Percentiles rank a stretch among this genome's conserved stretches.
Conservation (phyloP, 352 stramenopile species). For the Phytopythium ostracodes region DNA sequence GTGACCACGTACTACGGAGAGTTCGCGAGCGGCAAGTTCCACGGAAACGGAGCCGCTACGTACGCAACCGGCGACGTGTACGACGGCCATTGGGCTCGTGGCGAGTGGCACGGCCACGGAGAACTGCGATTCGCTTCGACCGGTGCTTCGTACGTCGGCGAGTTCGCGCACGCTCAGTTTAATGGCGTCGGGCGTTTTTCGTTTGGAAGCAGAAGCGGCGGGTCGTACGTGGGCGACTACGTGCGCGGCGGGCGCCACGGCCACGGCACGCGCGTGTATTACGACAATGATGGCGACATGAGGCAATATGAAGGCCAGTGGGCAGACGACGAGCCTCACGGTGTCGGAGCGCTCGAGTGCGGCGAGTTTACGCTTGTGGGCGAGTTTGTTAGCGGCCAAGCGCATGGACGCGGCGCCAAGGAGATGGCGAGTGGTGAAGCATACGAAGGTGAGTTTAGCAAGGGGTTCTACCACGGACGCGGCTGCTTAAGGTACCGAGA, state of each 20-base stretch:
- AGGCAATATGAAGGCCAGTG: constrained; percentile 67
- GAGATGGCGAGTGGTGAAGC: constrained; percentile 58
- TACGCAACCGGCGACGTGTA: constrained; percentile 66
- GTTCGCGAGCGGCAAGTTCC: constrained; percentile 44
- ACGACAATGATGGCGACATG: constrained; percentile 20
- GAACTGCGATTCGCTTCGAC: constrained; percentile 35
- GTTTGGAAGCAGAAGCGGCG: constrained; percentile 42
- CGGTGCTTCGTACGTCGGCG: constrained; percentile 53
- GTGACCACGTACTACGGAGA: constrained; percentile 52
- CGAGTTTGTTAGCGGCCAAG: constrained; percentile 42
- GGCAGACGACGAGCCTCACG: constrained; percentile 51
- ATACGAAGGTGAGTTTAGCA: constrained; percentile 61
- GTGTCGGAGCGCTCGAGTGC: constrained; percentile 49
- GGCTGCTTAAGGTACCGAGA: constrained; percentile 43
- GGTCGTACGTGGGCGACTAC: constrained; percentile 65
- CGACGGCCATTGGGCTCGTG: constrained; percentile 57
- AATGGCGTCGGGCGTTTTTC: constrained; percentile 56
- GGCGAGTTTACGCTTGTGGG: constrained; percentile 55
- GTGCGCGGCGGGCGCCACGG: constrained; percentile 48
- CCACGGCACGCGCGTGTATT: constrained; percentile 57
- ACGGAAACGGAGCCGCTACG: constrained; percentile 50
- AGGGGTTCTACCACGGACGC: constrained; percentile 41
- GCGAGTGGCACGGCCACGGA: constrained; percentile 52
- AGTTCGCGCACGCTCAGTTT: constrained; percentile 44
- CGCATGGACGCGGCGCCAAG: constrained; percentile 50